Evolutionary conservation across 2,329 filamentous ascomycete species (phyloP).

Genomic region (Clarireedia sp.): DNA sequence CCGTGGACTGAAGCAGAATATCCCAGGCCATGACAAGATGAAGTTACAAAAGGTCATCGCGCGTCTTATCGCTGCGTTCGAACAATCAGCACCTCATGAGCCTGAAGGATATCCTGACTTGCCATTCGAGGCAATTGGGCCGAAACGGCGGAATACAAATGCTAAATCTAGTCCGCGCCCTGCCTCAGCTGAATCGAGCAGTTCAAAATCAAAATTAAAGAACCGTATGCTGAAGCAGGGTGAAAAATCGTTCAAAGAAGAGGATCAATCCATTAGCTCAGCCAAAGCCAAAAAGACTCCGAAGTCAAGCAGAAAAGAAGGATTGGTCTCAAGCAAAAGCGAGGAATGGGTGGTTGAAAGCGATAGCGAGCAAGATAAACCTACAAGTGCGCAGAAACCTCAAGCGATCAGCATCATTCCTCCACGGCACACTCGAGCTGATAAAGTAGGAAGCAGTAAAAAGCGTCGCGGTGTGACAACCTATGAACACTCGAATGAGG

Average conservation of each 20-base stretch:
- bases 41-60: constrained; percentile 24
- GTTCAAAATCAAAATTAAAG: constrained; percentile 4
- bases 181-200: not conserved
- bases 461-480: not conserved
- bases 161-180: not conserved
- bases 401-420: not conserved
- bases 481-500: not conserved
- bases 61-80: constrained; percentile 21
- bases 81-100: constrained; percentile 19
- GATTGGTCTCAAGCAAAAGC: not conserved
- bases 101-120: constrained; percentile 9
- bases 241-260: not conserved
- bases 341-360: constrained; percentile 6
- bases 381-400: constrained; percentile 6
- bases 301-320: not conserved
- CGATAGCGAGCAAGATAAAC: constrained; percentile 2
- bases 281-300: not conserved
- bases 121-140: constrained; percentile 2
- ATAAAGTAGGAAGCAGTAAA: not conserved
- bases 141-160: not conserved
- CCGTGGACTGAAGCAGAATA: constrained; percentile 20
- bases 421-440: not conserved
- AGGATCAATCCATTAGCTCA: not conserved
- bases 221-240: constrained; percentile 1
- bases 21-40: constrained; percentile 24